Conservation (phyloP, 208 protist genomes). For the Borovskyia barvae region DNA sequence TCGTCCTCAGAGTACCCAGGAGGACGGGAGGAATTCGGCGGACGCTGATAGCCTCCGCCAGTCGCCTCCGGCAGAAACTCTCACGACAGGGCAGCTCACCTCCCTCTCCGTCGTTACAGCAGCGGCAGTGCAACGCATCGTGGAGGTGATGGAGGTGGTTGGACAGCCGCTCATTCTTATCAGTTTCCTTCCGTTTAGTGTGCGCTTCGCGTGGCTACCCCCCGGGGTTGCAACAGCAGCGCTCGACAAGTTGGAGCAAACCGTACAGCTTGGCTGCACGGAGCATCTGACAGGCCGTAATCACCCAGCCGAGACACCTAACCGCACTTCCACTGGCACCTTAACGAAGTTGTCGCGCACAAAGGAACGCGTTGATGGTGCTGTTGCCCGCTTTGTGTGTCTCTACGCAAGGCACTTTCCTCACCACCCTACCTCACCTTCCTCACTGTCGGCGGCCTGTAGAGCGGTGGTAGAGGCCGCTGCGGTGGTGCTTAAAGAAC, state of each 20-base stretch:
- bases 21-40: background rate
- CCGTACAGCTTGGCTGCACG: too few relatives aligned
- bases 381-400: slow-evolving; percentile 1
- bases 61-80: background rate
- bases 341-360: too few relatives aligned
- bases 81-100: slow-evolving; percentile 9
- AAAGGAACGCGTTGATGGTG: too few relatives aligned
- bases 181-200: slow-evolving; percentile 3
- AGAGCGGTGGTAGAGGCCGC: slow-evolving; percentile 11
- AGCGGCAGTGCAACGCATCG: slow-evolving; percentile 10
- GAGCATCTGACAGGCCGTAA: background rate
- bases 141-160: slow-evolving; percentile 2
- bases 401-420: too few relatives aligned
- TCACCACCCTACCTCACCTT: too few relatives aligned
- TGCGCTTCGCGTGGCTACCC: slow-evolving; percentile 21
- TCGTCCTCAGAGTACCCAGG: background rate
- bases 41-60: background rate
- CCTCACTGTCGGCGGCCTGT: background rate
- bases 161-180: slow-evolving; percentile 25
- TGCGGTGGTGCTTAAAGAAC: slow-evolving; percentile 12
- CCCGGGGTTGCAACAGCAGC: slow-evolving; percentile 1
- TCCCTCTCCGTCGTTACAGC: slow-evolving; percentile 16
- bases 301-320: background rate
- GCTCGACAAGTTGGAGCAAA: too few relatives aligned
- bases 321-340: background rate